Conservation (phyloP, 768 basidiomycete genomes). For the Rhodotorula sphaerocarpa region DNA sequence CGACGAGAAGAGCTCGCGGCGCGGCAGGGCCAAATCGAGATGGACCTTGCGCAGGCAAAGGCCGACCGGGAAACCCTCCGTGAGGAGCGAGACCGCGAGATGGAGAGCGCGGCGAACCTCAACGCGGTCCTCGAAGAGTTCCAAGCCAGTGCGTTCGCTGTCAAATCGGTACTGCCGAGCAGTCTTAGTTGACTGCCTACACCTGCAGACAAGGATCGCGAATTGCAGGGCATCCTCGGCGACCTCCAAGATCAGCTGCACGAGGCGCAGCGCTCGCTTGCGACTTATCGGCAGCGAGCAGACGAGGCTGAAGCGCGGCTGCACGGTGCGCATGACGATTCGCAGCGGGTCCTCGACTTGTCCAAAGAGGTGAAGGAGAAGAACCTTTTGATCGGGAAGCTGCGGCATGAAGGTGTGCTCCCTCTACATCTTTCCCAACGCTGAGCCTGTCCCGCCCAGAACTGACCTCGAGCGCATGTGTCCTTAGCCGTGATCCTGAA, state of each 20-base stretch:
- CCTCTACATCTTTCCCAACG: not conserved
- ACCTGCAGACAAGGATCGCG: slow-evolving; percentile 71
- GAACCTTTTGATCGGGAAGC: slow-evolving; percentile 83
- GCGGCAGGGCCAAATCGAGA: slow-evolving; percentile 55
- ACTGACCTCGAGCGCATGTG: slow-evolving; percentile 3
- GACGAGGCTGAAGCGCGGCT: slow-evolving; percentile 77
- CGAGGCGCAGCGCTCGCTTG: slow-evolving; percentile 60
- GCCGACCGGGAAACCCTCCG: slow-evolving; percentile 41
- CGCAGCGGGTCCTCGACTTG: slow-evolving; percentile 59
- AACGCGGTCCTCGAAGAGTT: slow-evolving; percentile 93
- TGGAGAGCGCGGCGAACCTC: slow-evolving; percentile 69
- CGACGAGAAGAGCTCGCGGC: slow-evolving; percentile 65
- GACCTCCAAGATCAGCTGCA: slow-evolving; percentile 70
- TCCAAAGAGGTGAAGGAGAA: slow-evolving; percentile 94
- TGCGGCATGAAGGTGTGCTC: slow-evolving; percentile 78
- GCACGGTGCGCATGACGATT: slow-evolving; percentile 62
- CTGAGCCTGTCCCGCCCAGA: not conserved
- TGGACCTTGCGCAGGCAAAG: slow-evolving; percentile 55
- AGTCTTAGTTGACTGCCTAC: not conserved
- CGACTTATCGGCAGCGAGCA: slow-evolving; percentile 85
- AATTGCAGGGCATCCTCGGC: slow-evolving; percentile 72
- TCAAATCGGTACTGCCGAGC: not conserved
- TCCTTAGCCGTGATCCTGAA: slow-evolving; percentile 82
- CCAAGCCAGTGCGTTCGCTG: slow-evolving; percentile 62
- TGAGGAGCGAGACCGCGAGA: slow-evolving; percentile 38